Conservation (phyloP, 768 basidiomycete species). For the Mycena galericulata region DNA sequence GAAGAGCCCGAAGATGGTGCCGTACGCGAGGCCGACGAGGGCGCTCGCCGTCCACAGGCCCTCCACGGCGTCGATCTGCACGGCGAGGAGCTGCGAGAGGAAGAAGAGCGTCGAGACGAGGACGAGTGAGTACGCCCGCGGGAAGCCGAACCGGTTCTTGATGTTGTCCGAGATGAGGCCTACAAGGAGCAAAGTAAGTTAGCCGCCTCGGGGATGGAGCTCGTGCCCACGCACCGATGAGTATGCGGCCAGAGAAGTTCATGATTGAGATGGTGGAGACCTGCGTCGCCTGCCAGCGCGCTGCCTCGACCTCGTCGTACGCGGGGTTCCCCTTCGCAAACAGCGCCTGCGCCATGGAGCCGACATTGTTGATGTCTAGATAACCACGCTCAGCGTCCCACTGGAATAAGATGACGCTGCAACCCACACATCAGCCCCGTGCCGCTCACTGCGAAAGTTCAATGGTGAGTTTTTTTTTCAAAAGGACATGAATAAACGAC, state of each 20-base stretch:
- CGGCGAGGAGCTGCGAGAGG: constrained; percentile 74
- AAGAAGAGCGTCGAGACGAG: constrained; percentile 77
- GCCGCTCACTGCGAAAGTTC: constrained; percentile 78
- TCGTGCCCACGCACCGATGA: constrained; percentile 79
- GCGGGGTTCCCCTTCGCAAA: constrained; percentile 68
- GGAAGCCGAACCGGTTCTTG: constrained; percentile 68
- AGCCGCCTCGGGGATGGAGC: background rate
- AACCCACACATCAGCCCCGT: constrained; percentile 81
- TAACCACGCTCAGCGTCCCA: constrained; percentile 11
- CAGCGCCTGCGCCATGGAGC: constrained; percentile 76
- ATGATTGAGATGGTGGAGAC: constrained; percentile 86
- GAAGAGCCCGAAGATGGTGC: constrained; percentile 65
- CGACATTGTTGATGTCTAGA: constrained; percentile 86
- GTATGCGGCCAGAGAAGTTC: constrained; percentile 83
- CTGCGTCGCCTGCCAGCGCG: constrained; percentile 85
- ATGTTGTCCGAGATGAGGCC: constrained; percentile 78
- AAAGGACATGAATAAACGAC: constrained; percentile 37
- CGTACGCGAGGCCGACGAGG: constrained; percentile 64
- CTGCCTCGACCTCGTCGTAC: constrained; percentile 76
- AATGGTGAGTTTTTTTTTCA: background rate
- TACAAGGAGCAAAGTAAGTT: constrained; percentile 41
- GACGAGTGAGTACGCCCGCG: constrained; percentile 77
- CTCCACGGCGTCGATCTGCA: constrained; percentile 65
- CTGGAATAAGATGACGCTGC: background rate
- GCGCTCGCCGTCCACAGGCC: constrained; percentile 72